phyloP scores from a whole-genome alignment of 2,329 filamentous ascomycete genomes.

The Sporothrix brunneoviolacea region DNA sequence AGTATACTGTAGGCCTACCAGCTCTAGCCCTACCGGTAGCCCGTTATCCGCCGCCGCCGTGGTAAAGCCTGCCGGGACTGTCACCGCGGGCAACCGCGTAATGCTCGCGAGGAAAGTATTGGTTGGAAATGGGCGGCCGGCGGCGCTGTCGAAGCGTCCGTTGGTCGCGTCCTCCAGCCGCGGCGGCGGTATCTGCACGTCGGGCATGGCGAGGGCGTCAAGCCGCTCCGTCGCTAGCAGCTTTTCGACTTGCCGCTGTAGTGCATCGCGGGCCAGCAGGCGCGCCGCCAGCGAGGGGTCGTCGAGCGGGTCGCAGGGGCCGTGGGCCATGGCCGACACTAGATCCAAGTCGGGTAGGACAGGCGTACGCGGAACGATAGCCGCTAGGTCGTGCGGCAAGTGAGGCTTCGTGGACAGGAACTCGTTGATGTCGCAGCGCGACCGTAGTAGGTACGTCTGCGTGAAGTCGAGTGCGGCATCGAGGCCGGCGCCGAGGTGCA shows the following conservation, averaged over 20 bases:
- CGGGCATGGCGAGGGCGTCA: constrained; percentile 26
- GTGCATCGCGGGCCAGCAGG: neutral
- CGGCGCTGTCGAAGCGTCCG: constrained; percentile 21
- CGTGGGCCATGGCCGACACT: neutral
- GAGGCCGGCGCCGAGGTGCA: constrained; percentile 17
- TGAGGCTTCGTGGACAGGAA: constrained; percentile 31
- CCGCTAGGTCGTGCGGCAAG: constrained; percentile 4
- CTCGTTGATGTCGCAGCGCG: constrained; percentile 25
- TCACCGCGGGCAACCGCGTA: constrained; percentile 27
- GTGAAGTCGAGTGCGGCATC: neutral
- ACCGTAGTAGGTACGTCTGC: constrained; percentile 20
- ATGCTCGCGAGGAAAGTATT: constrained; percentile 31
- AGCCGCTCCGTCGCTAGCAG: neutral
- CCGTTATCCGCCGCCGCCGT: constrained; percentile 14
- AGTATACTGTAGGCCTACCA: constrained; percentile 9
- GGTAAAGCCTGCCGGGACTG: constrained; percentile 28
- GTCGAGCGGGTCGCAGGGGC: neutral
- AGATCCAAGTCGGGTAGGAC: neutral
- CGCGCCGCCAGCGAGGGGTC: neutral
- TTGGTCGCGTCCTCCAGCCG: constrained; percentile 26
- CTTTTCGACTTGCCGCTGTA: neutral
- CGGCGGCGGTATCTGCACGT: constrained; percentile 28
- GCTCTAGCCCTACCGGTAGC: constrained; percentile 25
- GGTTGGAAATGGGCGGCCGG: constrained; percentile 21
- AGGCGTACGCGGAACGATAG: neutral